Evolutionary conservation across 2,329 filamentous ascomycete species (phyloP).

Genomic region (Cladosporium phlei): DNA sequence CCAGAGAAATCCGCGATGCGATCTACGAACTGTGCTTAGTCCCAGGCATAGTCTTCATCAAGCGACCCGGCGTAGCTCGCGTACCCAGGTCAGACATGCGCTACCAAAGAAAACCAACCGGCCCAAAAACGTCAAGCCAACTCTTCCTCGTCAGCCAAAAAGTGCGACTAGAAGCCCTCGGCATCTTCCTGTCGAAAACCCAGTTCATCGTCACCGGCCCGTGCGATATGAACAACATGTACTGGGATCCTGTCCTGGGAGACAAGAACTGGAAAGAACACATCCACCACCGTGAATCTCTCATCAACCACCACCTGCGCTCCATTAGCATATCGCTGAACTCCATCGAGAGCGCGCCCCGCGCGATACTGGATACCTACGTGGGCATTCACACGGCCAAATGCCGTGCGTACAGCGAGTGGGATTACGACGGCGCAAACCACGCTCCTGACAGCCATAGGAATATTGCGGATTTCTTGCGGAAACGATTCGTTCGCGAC

Average conservation of each 20-base stretch:
- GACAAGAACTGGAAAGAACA: too few relatives aligned
- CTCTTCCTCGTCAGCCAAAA: background rate
- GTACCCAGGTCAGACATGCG: background rate
- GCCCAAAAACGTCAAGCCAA: background rate
- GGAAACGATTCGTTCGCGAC: too few relatives aligned
- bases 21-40: slow-evolving; percentile 1
- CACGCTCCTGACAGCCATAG: too few relatives aligned
- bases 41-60: background rate
- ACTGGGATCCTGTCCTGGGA: too few relatives aligned
- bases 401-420: too few relatives aligned
- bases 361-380: background rate
- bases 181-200: background rate
- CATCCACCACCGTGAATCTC: too few relatives aligned
- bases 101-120: background rate
- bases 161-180: background rate
- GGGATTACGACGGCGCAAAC: too few relatives aligned
- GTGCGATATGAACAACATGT: too few relatives aligned
- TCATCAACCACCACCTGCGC: background rate
- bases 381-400: too few relatives aligned
- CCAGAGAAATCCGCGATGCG: background rate
- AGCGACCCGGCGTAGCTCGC: rapidly evolving
- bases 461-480: too few relatives aligned
- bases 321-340: background rate
- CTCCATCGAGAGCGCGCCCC: background rate
- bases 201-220: background rate